Evolutionary conservation across 345 rosid genomes (phyloP), one percentile per base, ranked within the genome.

Genomic region (Carallia pectinifolia): DNA sequence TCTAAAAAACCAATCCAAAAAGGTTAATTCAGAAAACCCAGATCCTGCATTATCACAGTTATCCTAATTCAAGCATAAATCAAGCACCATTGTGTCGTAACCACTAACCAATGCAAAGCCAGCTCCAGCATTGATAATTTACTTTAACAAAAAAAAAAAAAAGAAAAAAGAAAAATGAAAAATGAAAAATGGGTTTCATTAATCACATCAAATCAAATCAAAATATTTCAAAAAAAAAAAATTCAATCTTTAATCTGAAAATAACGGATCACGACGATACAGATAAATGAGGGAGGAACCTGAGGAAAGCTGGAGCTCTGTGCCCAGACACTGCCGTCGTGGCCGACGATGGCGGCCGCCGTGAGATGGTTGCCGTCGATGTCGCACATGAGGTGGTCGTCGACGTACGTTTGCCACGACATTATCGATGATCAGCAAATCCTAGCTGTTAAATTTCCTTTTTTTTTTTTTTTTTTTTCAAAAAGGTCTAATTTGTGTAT

Each of bases 341-440:
- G 76, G 44, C 76, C 70, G 61, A 72, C 50, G 53, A 72, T 72
- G 19, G 76, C 65, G n/a, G 76, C 76, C 1, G 70, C 60, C 15
- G 61, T 27, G 70, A 72, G 70, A 58, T 6, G 70, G 29, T 59
- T 34, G 38, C 76, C 76, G 7, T 72, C 76, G 70, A 72, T 29
- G 7, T 72, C 76, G 60, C 70, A 72, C 76, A 72, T 65, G 16
- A 72, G 70, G 47, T 72, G 75, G 4, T 71, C 75, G 58, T 71
- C 75, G 1, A 71, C 75, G 48, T 71, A 71, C 6, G 75, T 56
- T 71, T 71, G 75, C 75, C 75, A 71, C 64, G 75, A 71, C 75
- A 71, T 71, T 64, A 48, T 71, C 50, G 50, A 71, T 65, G 50
- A 44, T 44, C 50, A 47, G 27, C 12, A n/a, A 58, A 71, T 56